phyloP scores from a whole-genome alignment of 2,329 filamentous ascomycete genomes.

The Emydomyces testavorans region DNA sequence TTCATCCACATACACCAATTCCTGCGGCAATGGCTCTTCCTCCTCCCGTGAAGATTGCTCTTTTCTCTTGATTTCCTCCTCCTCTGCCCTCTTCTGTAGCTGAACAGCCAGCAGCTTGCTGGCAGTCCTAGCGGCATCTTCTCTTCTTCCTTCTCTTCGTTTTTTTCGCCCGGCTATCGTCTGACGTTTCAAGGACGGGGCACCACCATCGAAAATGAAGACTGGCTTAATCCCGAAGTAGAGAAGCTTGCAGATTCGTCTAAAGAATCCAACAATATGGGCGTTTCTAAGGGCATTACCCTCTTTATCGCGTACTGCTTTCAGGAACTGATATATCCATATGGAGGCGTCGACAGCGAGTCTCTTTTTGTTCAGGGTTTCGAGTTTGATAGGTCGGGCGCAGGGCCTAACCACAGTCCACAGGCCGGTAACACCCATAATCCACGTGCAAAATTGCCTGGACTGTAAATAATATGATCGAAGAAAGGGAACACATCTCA shows the following conservation, averaged over 20 bases:
- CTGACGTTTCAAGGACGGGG: conserved; percentile 77
- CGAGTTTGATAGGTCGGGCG: conserved; percentile 88
- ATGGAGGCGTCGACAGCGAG: conserved; percentile 96
- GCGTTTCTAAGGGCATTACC: conserved; percentile 93
- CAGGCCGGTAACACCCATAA: conserved; percentile 94
- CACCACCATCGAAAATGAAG: conserved; percentile 96
- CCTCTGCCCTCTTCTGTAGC: conserved; percentile 81
- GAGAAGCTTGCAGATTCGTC: conserved; percentile 90
- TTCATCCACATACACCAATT: conserved; percentile 86
- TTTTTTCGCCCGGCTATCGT: conserved; percentile 71
- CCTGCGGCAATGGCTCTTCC: conserved; percentile 55
- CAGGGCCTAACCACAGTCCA: conserved; percentile 95
- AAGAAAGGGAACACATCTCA: not conserved
- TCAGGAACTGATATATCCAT: conserved; percentile 99
- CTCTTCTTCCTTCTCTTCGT: conserved; percentile 72
- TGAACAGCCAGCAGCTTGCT: conserved; percentile 85
- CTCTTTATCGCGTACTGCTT: conserved; percentile 96
- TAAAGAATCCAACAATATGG: conserved; percentile 95
- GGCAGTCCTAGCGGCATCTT: conserved; percentile 86
- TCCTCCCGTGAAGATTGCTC: conserved; percentile 26
- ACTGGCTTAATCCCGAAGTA: conserved; percentile 95
- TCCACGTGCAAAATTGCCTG: not conserved
- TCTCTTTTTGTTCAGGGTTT: conserved; percentile 89
- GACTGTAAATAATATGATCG: not conserved
- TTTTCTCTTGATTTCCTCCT: conserved; percentile 57